Evolutionary conservation across 1,284 basidiomycete species (phyloP).

Genomic region (Microbotryum violaceum): DNA sequence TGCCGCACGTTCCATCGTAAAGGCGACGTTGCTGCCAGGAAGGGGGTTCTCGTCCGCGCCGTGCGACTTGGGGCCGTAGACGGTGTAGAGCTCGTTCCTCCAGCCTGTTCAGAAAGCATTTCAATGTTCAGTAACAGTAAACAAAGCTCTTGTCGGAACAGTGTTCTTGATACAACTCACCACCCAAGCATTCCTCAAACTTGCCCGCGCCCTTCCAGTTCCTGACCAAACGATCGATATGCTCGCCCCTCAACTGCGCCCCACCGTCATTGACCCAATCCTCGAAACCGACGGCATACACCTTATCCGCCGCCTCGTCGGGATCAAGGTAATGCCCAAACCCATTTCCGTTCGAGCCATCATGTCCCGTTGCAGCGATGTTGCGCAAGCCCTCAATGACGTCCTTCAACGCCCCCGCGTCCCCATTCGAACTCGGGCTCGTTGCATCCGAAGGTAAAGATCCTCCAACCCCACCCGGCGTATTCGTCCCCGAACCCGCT

Average conservation of each 20-base stretch:
- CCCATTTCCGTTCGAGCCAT: too few species aligned
- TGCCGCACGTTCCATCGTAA: conserved; percentile 81
- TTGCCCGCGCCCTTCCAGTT: conserved; percentile 41
- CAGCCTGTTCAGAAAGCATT: conserved; percentile 49
- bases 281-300: conserved; percentile 28
- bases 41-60: conserved; percentile 22
- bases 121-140: background rate
- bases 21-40: conserved; percentile 56
- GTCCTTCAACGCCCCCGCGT: background rate
- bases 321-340: too few species aligned
- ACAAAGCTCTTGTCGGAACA: too few species aligned
- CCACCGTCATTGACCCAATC: conserved; percentile 34
- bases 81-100: conserved; percentile 73
- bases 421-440: background rate
- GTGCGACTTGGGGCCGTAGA: conserved; percentile 60
- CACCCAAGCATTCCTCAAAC: conserved; percentile 42
- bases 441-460: background rate
- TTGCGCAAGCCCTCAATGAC: conserved; percentile 9
- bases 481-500: too few species aligned
- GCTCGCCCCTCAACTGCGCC: conserved; percentile 34
- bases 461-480: too few species aligned
- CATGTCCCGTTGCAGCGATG: background rate
- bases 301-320: background rate
- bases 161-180: conserved; percentile 31
- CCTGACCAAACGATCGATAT: conserved; percentile 39